Evolutionary conservation across 345 rosid genomes (phyloP).

Genomic region (Populus pruinosa): DNA sequence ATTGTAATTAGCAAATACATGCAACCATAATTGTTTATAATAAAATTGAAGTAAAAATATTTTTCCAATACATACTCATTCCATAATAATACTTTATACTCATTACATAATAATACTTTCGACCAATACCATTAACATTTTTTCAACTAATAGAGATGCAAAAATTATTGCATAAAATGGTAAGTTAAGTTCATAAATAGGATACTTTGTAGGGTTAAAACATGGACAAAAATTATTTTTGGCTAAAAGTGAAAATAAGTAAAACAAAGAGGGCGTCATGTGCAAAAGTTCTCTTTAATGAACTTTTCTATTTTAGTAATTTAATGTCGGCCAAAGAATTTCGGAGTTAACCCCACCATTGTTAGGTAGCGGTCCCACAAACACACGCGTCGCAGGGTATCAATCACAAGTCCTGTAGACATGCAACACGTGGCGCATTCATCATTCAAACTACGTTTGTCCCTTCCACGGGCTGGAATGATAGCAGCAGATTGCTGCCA

Average conservation of each 20-base stretch:
- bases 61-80: too few species aligned
- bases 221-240: neutral
- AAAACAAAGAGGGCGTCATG: neutral
- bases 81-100: too few species aligned
- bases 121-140: too few species aligned
- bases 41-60: too few species aligned
- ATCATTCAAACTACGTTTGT: slow-evolving; percentile 15
- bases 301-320: neutral
- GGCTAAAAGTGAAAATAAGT: neutral
- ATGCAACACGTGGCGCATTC: slow-evolving; percentile 23
- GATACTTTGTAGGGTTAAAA: neutral
- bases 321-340: slow-evolving; percentile 41
- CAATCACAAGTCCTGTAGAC: neutral
- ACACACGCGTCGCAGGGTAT: slow-evolving; percentile 22
- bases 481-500: slow-evolving; percentile 16
- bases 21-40: too few species aligned
- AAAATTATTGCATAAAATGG: neutral
- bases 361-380: slow-evolving; percentile 14
- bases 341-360: slow-evolving; percentile 30
- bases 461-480: slow-evolving; percentile 24
- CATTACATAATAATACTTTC: too few species aligned
- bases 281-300: neutral
- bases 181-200: neutral
- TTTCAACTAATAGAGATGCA: neutral
- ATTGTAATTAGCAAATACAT: too few species aligned